Evolutionary conservation across 2,329 filamentous ascomycete genomes (phyloP).

Genomic region (Pochonia chlamydosporia): DNA sequence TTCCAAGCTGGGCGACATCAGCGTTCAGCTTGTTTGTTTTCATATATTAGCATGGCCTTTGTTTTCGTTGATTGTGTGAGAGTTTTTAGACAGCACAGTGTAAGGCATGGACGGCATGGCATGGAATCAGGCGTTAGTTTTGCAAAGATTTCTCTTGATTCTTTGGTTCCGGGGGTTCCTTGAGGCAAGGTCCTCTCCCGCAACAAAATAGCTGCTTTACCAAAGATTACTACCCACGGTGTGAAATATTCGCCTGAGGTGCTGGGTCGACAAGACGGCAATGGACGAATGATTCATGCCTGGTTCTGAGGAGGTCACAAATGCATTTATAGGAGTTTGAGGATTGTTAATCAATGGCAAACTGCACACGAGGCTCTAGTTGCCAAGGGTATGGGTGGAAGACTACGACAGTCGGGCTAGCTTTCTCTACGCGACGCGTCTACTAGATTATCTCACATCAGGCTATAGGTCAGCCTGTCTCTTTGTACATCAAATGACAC

Average conservation of each 20-base stretch:
- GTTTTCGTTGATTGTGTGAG: constrained; percentile 9
- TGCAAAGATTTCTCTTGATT: constrained; percentile 5
- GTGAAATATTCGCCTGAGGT: too few relatives aligned
- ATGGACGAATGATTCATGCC: too few relatives aligned
- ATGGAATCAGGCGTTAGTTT: constrained; percentile 25
- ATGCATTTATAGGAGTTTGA: too few relatives aligned
- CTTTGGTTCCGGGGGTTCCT: constrained; percentile 1
- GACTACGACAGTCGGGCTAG: too few relatives aligned
- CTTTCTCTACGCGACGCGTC: too few relatives aligned
- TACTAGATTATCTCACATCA: too few relatives aligned
- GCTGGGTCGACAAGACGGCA: too few relatives aligned
- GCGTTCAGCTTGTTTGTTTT: not conserved
- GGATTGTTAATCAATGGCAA: too few relatives aligned
- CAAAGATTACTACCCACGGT: too few relatives aligned
- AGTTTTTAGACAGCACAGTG: constrained; percentile 13
- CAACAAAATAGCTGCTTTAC: not conserved
- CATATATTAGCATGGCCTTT: not conserved
- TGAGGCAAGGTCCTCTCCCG: not conserved
- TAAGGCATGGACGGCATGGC: constrained; percentile 17
- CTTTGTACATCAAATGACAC: not conserved
- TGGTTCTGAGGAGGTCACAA: too few relatives aligned
- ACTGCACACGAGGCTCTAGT: too few relatives aligned
- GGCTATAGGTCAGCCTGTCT: not conserved
- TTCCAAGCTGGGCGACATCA: not conserved
- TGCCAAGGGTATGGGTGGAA: too few relatives aligned